Conservation (phyloP, 208 protist genomes). For the Leishmania gerbilli region DNA sequence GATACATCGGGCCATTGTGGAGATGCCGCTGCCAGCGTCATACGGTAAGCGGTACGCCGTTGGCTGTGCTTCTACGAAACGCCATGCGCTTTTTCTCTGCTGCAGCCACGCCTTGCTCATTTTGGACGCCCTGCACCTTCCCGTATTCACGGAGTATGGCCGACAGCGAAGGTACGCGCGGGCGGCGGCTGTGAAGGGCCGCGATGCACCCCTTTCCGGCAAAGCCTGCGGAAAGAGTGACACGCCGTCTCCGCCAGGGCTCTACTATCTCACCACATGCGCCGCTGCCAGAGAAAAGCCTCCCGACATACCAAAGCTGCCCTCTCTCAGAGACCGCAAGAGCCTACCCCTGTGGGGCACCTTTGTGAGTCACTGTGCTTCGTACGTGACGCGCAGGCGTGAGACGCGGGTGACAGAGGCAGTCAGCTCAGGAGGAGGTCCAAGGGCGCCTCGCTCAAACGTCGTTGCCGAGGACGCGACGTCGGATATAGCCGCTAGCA, state of each 20-base stretch:
- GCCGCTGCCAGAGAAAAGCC: slow-evolving; percentile 17
- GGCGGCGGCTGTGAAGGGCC: slow-evolving; percentile 32
- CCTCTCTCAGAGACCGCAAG: background rate
- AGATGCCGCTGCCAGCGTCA: slow-evolving; percentile 57
- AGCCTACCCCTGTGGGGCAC: slow-evolving; percentile 14
- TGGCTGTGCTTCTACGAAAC: slow-evolving; percentile 62
- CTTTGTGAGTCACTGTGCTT: slow-evolving; percentile 31
- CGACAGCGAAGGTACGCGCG: slow-evolving; percentile 48
- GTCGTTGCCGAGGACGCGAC: slow-evolving; percentile 35
- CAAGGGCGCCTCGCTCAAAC: slow-evolving; percentile 27
- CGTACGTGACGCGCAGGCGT: slow-evolving; percentile 13
- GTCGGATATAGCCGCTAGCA: slow-evolving; percentile 26
- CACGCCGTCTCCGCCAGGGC: slow-evolving; percentile 62
- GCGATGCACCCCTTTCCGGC: slow-evolving; percentile 26
- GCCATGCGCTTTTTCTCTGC: slow-evolving; percentile 54
- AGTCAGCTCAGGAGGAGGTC: slow-evolving; percentile 6
- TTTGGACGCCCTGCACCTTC: slow-evolving; percentile 63
- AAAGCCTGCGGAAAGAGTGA: slow-evolving; percentile 23
- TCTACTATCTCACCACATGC: slow-evolving; percentile 38
- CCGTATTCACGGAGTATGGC: slow-evolving; percentile 43
- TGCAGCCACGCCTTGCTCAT: slow-evolving; percentile 59
- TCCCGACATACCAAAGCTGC: slow-evolving; percentile 22
- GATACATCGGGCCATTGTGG: slow-evolving; percentile 76
- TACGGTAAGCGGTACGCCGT: slow-evolving; percentile 71
- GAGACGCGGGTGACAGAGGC: slow-evolving; percentile 18